Percentiles rank a stretch among this genome's conserved stretches.
These are phyloP conservation scores for Monilinia aucupariae DNA, from an alignment of 2,329 filamentous ascomycete genomes.

Conservation along the genomic window DNA sequence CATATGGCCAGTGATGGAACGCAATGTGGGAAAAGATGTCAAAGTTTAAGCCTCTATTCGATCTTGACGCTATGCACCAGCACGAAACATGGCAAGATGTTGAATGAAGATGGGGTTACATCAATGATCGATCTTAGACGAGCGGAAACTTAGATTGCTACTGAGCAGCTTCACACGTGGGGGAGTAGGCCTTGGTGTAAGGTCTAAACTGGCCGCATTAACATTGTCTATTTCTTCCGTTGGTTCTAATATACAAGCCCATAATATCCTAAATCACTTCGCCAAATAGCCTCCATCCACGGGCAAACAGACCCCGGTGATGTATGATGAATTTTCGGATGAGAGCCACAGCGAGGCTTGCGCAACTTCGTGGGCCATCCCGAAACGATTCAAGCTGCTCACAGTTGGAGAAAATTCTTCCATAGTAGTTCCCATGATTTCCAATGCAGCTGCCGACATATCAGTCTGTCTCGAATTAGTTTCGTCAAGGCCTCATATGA, in stretches of 20 bases:
- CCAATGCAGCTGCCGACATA: constrained; percentile 38
- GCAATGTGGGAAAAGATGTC: background rate
- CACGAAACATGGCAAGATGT: background rate
- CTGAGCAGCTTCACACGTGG: background rate
- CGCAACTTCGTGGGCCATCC: constrained; percentile 14
- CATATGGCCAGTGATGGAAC: background rate
- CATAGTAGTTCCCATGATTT: constrained; percentile 42
- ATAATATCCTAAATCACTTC: background rate
- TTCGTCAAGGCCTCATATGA: constrained; percentile 40
- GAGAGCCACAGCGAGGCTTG: constrained; percentile 37
- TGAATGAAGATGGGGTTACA: background rate
- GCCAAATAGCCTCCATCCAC: constrained; percentile 29
- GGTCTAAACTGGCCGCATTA: too few relatives aligned
- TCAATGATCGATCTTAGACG: background rate
- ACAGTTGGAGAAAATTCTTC: constrained; percentile 39
- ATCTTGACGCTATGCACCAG: background rate
- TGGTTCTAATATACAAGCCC: too few relatives aligned
- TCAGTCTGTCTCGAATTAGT: constrained; percentile 27
- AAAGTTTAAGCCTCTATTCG: background rate
- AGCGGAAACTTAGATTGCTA: background rate
- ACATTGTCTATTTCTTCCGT: background rate
- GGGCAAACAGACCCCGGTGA: constrained; percentile 29
- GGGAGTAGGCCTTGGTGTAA: too few relatives aligned
- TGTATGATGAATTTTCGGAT: constrained; percentile 29
- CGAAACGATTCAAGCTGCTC: constrained; percentile 10